These are phyloP conservation scores for Lolium perenne DNA, from an alignment of 176 grass and related monocot genomes.

Conservation along the genomic window DNA sequence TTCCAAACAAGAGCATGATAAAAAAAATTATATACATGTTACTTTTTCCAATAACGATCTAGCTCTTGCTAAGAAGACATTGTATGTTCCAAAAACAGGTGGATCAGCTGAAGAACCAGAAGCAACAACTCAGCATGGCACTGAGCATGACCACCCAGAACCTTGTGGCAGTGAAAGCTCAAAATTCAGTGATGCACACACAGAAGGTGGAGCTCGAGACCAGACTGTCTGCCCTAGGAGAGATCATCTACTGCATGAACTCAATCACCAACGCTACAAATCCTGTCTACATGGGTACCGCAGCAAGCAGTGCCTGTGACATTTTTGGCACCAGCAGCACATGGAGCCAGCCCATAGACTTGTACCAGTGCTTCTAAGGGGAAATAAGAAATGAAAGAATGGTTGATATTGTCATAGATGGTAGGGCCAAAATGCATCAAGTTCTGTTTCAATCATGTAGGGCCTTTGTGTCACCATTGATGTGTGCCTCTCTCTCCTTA, in stretches of 20 bases:
- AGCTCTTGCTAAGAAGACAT: not conserved
- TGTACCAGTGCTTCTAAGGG: conserved; percentile 57
- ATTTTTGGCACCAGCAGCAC: conserved; percentile 39
- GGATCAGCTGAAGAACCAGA: conserved; percentile 55
- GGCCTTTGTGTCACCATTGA: conserved; percentile 45
- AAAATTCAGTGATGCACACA: conserved; percentile 74
- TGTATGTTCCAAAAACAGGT: conserved; percentile 28
- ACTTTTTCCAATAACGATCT: not conserved
- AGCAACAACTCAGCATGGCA: conserved; percentile 39
- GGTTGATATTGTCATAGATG: conserved; percentile 34
- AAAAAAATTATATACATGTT: not conserved
- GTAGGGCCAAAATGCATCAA: conserved; percentile 46
- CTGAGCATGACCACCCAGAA: conserved; percentile 49
- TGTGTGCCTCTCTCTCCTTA: conserved; percentile 32
- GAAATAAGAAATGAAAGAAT: conserved; percentile 2
- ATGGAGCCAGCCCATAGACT: conserved; percentile 52
- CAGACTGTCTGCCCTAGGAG: conserved; percentile 59
- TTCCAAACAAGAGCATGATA: not conserved
- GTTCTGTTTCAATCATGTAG: conserved; percentile 39
- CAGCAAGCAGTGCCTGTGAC: conserved; percentile 22
- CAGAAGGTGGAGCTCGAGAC: conserved; percentile 71
- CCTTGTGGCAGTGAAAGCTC: conserved; percentile 52
- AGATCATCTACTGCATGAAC: conserved; percentile 61
- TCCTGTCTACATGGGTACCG: conserved; percentile 6
- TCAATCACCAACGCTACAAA: not conserved